phyloP scores from a whole-genome alignment of 371 early-diverging fungal genomes.

The Rhizopus sp. region DNA sequence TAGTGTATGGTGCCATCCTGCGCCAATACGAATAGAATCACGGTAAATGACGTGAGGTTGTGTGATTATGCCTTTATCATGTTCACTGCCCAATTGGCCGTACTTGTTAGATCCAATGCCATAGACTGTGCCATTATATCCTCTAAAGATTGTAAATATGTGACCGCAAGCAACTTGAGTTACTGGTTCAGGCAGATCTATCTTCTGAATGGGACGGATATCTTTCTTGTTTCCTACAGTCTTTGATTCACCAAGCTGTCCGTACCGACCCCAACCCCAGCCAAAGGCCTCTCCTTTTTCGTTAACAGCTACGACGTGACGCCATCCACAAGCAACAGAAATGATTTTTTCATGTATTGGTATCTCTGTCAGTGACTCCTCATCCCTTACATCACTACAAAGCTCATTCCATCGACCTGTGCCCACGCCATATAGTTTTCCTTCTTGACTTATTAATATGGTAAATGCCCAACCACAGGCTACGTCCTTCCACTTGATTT shows the following conservation, averaged over 20 bases:
- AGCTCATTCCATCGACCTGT: conserved; percentile 57
- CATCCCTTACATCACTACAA: conserved; percentile 9
- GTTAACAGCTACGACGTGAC: conserved; percentile 56
- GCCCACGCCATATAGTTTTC: conserved; percentile 51
- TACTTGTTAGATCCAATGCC: conserved; percentile 67
- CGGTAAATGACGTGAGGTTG: conserved; percentile 5
- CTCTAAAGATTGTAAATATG: conserved; percentile 48
- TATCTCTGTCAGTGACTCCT: conserved; percentile 4
- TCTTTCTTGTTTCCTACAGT: conserved; percentile 26
- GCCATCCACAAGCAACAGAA: conserved; percentile 64
- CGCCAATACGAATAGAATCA: conserved; percentile 38
- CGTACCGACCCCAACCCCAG: conserved; percentile 67
- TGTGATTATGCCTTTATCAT: not conserved
- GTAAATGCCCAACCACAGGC: conserved; percentile 68
- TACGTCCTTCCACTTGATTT: conserved; percentile 42
- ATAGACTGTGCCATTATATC: conserved; percentile 47
- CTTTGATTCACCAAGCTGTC: conserved; percentile 52
- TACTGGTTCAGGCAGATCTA: conserved; percentile 22
- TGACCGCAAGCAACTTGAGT: conserved; percentile 57
- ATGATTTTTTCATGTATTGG: conserved; percentile 23
- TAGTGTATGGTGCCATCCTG: conserved; percentile 74
- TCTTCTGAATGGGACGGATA: conserved; percentile 17
- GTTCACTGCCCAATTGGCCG: conserved; percentile 42
- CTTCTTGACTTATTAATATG: conserved; percentile 34
- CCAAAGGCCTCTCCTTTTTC: conserved; percentile 44